A percentile compares a stretch with the other conserved stretches of the same genome.
phyloP scores from a whole-genome alignment of 257 asterid genomes.

The Salvia miltiorrhiza region DNA sequence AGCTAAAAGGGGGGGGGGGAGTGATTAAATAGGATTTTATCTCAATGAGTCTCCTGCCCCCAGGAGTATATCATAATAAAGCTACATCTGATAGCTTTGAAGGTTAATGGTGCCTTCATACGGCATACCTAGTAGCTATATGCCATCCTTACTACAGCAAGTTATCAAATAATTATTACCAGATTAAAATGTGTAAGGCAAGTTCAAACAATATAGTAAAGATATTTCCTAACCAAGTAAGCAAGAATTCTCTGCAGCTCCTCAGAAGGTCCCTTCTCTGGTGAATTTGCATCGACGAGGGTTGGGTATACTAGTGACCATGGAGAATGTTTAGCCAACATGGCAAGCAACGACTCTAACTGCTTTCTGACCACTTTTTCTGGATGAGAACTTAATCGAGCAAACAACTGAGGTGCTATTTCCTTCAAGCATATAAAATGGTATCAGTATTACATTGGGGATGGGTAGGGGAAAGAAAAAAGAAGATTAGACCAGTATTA shows the following conservation, averaged over 20 bases:
- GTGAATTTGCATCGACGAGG: constrained; percentile 89
- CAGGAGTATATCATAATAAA: constrained; percentile 18
- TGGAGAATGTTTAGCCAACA: constrained; percentile 88
- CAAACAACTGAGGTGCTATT: constrained; percentile 90
- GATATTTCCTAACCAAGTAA: constrained; percentile 67
- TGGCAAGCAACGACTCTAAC: constrained; percentile 76
- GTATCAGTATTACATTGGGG: constrained; percentile 31
- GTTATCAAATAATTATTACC: constrained; percentile 13
- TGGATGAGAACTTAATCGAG: constrained; percentile 93
- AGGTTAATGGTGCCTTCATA: neutral
- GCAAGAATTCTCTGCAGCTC: constrained; percentile 85
- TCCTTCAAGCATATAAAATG: constrained; percentile 55
- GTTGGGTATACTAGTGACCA: constrained; percentile 94
- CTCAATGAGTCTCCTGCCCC: neutral
- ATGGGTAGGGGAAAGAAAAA: neutral
- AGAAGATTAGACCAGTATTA: constrained; percentile 32
- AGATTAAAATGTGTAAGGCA: neutral
- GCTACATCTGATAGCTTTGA: constrained; percentile 3
- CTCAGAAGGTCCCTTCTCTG: constrained; percentile 77
- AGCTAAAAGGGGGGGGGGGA: neutral
- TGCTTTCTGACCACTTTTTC: constrained; percentile 81
- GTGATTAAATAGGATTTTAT: neutral
- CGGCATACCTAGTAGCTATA: constrained; percentile 9
- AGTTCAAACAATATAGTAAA: constrained; percentile 13
- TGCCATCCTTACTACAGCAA: neutral